Conservation (phyloP, 192 early-diverging fungal genomes). For the Helicostylum pulchrum region DNA sequence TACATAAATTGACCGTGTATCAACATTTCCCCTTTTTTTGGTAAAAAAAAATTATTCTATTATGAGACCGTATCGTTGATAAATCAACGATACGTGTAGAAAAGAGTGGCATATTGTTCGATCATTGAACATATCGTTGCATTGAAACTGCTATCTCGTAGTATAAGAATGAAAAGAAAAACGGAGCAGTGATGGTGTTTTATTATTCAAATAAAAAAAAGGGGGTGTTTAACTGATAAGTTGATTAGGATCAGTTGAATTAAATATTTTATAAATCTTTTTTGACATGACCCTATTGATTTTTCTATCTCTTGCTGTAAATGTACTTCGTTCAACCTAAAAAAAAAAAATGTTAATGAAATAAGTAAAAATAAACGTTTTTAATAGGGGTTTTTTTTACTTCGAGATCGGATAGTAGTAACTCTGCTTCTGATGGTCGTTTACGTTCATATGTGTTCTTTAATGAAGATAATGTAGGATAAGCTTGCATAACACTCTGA, state of each 20-base stretch:
- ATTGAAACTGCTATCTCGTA: no score
- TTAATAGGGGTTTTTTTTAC: slow-evolving; percentile 31
- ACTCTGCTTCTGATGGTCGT: slow-evolving; percentile 18
- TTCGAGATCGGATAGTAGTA: slow-evolving; percentile 36
- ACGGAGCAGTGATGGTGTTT: no score
- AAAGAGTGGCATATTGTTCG: no score
- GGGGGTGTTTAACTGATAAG: background rate
- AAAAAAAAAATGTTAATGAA: background rate
- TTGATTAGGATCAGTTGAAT: slow-evolving; percentile 34
- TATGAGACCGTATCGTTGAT: no score
- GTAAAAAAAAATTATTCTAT: no score
- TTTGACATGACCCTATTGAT: slow-evolving; percentile 41
- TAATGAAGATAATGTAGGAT: slow-evolving; percentile 35
- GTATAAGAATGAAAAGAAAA: no score
- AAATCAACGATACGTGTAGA: no score
- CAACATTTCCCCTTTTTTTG: no score
- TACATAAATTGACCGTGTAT: no score
- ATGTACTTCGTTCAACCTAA: slow-evolving; percentile 18
- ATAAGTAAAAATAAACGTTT: background rate
- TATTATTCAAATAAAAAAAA: no score
- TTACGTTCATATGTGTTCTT: slow-evolving; percentile 34
- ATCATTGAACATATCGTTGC: no score
- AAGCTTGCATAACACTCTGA: slow-evolving; percentile 33
- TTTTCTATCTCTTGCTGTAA: slow-evolving; percentile 17
- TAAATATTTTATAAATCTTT: slow-evolving; percentile 44